Evolutionary conservation across 31 red algal species (phyloP), one percentile per base, ranked within the genome.

Genomic region (Odonthalia washingtoniensis): DNA sequence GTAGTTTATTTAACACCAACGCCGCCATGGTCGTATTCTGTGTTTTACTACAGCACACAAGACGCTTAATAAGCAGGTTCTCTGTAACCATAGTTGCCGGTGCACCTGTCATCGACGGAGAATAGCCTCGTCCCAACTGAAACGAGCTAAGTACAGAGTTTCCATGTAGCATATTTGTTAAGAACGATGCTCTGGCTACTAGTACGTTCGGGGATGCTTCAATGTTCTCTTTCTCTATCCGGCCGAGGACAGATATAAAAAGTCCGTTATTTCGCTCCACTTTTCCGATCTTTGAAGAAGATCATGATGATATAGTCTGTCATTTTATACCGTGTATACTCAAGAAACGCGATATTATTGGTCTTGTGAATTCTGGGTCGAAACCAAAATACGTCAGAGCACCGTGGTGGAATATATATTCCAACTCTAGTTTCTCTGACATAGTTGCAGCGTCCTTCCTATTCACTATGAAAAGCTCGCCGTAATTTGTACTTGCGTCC

Each of bases 401-500:
- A 5, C 31, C 74, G 40, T 40, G 74, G 31, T 77, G 74, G 40
- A 21, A 77, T 6, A 77, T 77, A 31, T 40, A 77, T 12, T 77
- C 74, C 16, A 40, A 30, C 33, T 77, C 74, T 14, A 77, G 74
- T 16, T n/a, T 46, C 9, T 46, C 30, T 21, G 30, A 18, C 74
- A 77, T 77, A 46, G 9, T 21, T 18, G 16, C 14, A 46, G 16
- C 35, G 46, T 63, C 46, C 16, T 36, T 65, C 14, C 18, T 81
- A 1, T 5, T 32, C 6, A 33, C 78, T 2, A 81, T 81, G 27
- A 63, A 2, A 5, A 46, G 17, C 32, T 81, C 78, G 21, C 78
- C 53, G 60, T 63, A 4, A 35, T 21, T 46, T 16, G 74, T 77
- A 45, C 36, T 16, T 33, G 30, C 30, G 39, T 77, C 74, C 30